Evolutionary conservation across 805 yeast genomes (phyloP).

Genomic region (Candida loeiensis): DNA sequence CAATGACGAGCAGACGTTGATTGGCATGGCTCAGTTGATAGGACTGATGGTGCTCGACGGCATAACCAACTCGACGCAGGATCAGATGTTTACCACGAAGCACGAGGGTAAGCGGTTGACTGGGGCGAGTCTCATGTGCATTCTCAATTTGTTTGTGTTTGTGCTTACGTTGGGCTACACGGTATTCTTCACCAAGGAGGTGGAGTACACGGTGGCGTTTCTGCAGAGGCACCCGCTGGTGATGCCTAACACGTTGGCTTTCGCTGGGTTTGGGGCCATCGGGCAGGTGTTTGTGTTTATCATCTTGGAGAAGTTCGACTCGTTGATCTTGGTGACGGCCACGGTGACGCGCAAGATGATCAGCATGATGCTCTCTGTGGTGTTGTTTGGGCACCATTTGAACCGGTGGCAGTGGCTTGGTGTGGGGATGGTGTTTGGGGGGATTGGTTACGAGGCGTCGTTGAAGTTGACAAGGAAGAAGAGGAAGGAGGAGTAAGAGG

Average conservation of each 20-base stretch:
- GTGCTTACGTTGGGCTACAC: slow-evolving; percentile 50
- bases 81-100: slow-evolving; percentile 61
- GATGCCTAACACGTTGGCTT: slow-evolving; percentile 55
- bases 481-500: slow-evolving; percentile 1
- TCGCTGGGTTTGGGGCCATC: slow-evolving; percentile 76
- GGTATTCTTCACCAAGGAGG: slow-evolving; percentile 44
- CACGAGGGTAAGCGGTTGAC: slow-evolving; percentile 41
- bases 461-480: slow-evolving; percentile 19
- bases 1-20: slow-evolving; percentile 39
- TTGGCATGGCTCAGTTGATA: slow-evolving; percentile 60
- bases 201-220: slow-evolving; percentile 47
- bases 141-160: slow-evolving; percentile 47
- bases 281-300: slow-evolving; percentile 94
- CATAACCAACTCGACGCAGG: slow-evolving; percentile 90
- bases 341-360: slow-evolving; percentile 96
- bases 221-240: slow-evolving; percentile 51
- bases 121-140: slow-evolving; percentile 87
- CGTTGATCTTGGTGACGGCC: slow-evolving; percentile 81
- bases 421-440: slow-evolving; percentile 73
- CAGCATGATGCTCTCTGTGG: slow-evolving; percentile 86
- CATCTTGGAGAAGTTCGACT: slow-evolving; percentile 80
- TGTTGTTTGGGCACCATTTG: slow-evolving; percentile 79
- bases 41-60: slow-evolving; percentile 82
- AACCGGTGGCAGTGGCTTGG: slow-evolving; percentile 72
- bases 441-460: slow-evolving; percentile 76